phyloP scores from a whole-genome alignment of 176 grass and related monocot species.

The Areca catechu region DNA sequence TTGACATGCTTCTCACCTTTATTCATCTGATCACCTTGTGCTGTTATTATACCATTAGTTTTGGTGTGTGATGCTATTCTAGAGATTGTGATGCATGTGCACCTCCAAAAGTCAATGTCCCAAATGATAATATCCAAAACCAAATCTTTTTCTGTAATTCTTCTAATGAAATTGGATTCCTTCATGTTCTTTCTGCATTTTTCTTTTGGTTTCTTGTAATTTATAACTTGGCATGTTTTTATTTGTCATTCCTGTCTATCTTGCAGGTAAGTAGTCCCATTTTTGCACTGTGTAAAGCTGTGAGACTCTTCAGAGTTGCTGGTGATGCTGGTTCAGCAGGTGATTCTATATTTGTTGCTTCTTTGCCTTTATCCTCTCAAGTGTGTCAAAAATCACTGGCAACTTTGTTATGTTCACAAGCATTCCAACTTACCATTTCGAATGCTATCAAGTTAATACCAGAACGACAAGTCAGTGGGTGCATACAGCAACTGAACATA shows the following conservation, averaged over 20 bases:
- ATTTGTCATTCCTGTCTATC: slow-evolving; percentile 17
- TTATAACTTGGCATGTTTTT: slow-evolving; percentile 20
- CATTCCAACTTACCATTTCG: slow-evolving; percentile 42
- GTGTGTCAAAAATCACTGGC: slow-evolving; percentile 56
- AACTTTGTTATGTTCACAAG: slow-evolving; percentile 41
- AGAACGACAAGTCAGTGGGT: slow-evolving; percentile 68
- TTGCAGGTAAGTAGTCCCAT: slow-evolving; percentile 62
- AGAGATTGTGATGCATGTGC: too few species aligned
- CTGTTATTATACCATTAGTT: too few species aligned
- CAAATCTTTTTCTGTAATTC: too few species aligned
- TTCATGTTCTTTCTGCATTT: background rate
- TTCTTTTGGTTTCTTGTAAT: slow-evolving; percentile 6
- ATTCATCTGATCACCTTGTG: too few species aligned
- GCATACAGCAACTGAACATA: slow-evolving; percentile 58
- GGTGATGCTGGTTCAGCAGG: slow-evolving; percentile 27
- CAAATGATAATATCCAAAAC: too few species aligned
- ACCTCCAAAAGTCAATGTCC: too few species aligned
- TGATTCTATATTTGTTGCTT: slow-evolving; percentile 41
- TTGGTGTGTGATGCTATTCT: too few species aligned
- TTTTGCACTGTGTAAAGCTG: slow-evolving; percentile 60
- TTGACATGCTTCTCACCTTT: too few species aligned
- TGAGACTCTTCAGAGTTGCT: slow-evolving; percentile 50
- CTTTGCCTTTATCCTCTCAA: slow-evolving; percentile 32
- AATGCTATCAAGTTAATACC: slow-evolving; percentile 77
- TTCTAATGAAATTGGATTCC: too few species aligned